Base-by-base conservation (phyloP, 2,329 filamentous ascomycete species). In the Leptosphaerulina australis region DNA sequence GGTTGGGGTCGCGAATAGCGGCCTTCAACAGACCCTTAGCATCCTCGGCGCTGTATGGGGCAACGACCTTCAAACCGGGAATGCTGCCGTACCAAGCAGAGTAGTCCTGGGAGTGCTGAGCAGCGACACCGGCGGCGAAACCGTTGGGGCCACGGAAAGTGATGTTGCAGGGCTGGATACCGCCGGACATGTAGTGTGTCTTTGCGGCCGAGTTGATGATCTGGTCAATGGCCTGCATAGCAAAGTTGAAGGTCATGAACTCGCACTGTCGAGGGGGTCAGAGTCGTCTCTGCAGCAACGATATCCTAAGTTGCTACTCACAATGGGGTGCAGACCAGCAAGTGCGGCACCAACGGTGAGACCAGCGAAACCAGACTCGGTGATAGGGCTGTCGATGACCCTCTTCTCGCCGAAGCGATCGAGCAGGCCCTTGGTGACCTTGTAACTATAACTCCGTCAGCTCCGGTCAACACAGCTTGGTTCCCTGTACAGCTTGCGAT, bases 241-340 rank as follows among this genome's bases (percentile, higher is more conserved):
- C 93, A 75, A 97, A 97, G 85, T 99, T 99, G 86, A 96, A 97
- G 71, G 94, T 99, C 94, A 99, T 99, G 84, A 99, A 99, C 81
- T 99, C 94, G 84, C 89, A 94, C 90, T 94, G 62, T 41, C 6
- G 14, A 50, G 12, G 59, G 28, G 55, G 61, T 67, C 47, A 59
- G 58, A 14, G 34, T 26, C 38, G 50, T 35, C 35, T 44, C 26
- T 21, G 8, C 3, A 7, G n/a, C 5, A n/a, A 25, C 12, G 26
- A 9, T 10, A 14, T 2, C 7, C 7, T 25, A 14, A 21, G 25
- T 22, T 39, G 25, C 36, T 41, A 54, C 90, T 82, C 81, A 96
- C 91, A 66, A 99, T 84, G 55, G 94, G 94, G 79, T 95, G 88
- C 66, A 99, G 83, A 62, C 94, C 94, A 74, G 91, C 93, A 68